phyloP scores from a whole-genome alignment of 805 yeast genomes.

The Wickerhamomyces queroliae region DNA sequence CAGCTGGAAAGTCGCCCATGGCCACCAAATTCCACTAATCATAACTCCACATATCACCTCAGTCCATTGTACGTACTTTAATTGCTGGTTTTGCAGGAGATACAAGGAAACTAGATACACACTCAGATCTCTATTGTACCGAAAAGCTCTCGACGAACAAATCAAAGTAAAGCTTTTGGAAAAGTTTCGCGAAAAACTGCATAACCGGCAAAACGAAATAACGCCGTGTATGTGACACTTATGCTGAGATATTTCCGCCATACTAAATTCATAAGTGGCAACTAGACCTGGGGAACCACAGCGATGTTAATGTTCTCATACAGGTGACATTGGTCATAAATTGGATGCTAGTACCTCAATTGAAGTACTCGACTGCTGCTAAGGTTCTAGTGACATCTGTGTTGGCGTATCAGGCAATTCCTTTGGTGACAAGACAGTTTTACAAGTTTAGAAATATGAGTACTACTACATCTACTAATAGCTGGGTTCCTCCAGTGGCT shows the following conservation, averaged over 20 bases:
- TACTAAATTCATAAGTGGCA: too few species aligned
- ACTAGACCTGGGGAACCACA: too few species aligned
- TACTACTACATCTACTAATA: neutral
- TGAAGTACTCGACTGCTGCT: neutral
- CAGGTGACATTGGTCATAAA: too few species aligned
- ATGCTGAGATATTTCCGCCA: too few species aligned
- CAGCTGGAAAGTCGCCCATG: neutral
- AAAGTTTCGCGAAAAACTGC: neutral
- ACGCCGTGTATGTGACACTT: neutral
- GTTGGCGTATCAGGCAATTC: neutral
- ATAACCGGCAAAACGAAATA: neutral
- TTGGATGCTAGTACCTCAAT: neutral
- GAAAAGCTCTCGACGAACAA: neutral
- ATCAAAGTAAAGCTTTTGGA: neutral
- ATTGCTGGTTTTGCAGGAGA: too few species aligned
- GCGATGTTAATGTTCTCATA: too few species aligned
- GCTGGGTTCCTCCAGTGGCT: conserved; percentile 15
- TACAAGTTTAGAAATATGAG: conserved; percentile 6
- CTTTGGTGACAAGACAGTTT: neutral
- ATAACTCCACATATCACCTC: neutral
- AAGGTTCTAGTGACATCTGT: neutral
- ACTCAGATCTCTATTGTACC: too few species aligned
- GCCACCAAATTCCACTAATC: too few species aligned
- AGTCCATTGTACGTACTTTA: neutral
- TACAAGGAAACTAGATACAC: too few species aligned